phyloP scores from a whole-genome alignment of 1,284 basidiomycete species.

The Ustilago tritici region DNA sequence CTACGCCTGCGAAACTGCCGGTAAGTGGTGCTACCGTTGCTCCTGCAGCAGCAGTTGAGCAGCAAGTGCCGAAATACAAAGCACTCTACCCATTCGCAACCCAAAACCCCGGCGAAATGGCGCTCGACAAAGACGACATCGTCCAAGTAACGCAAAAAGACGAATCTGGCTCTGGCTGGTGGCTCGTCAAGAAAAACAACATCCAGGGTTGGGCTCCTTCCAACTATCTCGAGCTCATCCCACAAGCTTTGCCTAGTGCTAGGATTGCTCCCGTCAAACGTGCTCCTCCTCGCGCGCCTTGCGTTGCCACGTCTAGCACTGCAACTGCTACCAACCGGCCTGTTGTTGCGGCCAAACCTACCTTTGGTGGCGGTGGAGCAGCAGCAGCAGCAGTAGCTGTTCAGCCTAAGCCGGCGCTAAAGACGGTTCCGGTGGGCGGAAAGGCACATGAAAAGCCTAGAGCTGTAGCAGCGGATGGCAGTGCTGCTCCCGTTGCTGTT shows the following conservation, averaged over 20 bases:
- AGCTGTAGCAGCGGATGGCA: constrained; percentile 62
- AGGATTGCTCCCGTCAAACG: constrained; percentile 62
- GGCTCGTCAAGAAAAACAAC: constrained; percentile 88
- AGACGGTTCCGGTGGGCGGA: constrained; percentile 62
- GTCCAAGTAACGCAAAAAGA: constrained; percentile 95
- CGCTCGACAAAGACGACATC: constrained; percentile 87
- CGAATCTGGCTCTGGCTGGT: constrained; percentile 77
- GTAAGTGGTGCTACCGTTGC: constrained; percentile 21
- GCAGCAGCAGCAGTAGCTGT: constrained; percentile 71
- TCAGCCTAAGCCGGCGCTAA: constrained; percentile 71
- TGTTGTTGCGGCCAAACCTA: constrained; percentile 50
- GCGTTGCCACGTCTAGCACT: constrained; percentile 51
- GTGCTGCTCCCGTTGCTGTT: constrained; percentile 70
- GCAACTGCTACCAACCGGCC: constrained; percentile 32
- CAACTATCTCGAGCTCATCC: constrained; percentile 81
- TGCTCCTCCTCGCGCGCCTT: constrained; percentile 70
- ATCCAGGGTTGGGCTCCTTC: constrained; percentile 93
- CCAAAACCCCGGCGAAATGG: constrained; percentile 89
- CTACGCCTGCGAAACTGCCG: constrained; percentile 37
- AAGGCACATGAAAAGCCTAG: constrained; percentile 69
- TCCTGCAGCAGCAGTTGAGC: constrained; percentile 70
- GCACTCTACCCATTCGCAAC: constrained; percentile 78
- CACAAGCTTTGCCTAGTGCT: constrained; percentile 76
- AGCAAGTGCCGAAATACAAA: constrained; percentile 81
- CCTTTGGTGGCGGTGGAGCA: constrained; percentile 60